phyloP scores from a whole-genome alignment of 148 eudicot genomes.

The Drosera capensis region DNA sequence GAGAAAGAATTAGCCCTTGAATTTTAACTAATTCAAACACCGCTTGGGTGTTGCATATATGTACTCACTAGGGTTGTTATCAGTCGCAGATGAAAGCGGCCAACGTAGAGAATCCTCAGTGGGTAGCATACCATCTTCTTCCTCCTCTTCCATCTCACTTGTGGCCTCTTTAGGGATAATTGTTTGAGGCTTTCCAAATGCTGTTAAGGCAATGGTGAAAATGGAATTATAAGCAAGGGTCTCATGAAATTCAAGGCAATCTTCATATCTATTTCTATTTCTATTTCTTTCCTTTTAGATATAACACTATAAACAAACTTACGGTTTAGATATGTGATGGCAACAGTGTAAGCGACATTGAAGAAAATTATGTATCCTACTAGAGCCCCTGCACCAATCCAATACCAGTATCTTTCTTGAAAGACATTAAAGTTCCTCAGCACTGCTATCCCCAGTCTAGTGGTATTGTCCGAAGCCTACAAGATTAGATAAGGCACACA shows the following conservation, averaged over 20 bases:
- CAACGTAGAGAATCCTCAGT: slow-evolving; percentile 6
- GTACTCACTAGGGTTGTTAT: too few species aligned
- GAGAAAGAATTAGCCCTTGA: too few species aligned
- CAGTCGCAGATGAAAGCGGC: slow-evolving; percentile 16
- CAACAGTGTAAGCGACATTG: slow-evolving; percentile 58
- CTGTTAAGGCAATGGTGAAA: slow-evolving; percentile 8
- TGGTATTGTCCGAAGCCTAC: slow-evolving; percentile 56
- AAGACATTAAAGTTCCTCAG: slow-evolving; percentile 42
- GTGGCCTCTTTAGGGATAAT: slow-evolving; percentile 41
- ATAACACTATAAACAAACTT: slow-evolving; percentile 21
- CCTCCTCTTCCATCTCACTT: slow-evolving; percentile 11
- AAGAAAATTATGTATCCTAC: slow-evolving; percentile 47
- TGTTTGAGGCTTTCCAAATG: slow-evolving; percentile 59
- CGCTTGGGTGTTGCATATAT: too few species aligned
- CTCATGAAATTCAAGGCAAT: not conserved
- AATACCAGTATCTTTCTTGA: slow-evolving; percentile 46
- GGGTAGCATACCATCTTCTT: not conserved
- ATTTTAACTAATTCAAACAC: too few species aligned
- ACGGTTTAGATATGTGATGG: slow-evolving; percentile 70
- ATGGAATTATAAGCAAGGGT: not conserved
- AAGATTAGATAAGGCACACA: too few species aligned
- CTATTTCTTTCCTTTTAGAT: too few species aligned
- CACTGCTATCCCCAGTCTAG: slow-evolving; percentile 45
- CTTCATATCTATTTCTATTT: too few species aligned
- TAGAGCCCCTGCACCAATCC: slow-evolving; percentile 81